Percentiles rank a stretch among this genome's conserved stretches.
Conservation (phyloP, 352 stramenopile species). For the Phytophthora syringae region DNA sequence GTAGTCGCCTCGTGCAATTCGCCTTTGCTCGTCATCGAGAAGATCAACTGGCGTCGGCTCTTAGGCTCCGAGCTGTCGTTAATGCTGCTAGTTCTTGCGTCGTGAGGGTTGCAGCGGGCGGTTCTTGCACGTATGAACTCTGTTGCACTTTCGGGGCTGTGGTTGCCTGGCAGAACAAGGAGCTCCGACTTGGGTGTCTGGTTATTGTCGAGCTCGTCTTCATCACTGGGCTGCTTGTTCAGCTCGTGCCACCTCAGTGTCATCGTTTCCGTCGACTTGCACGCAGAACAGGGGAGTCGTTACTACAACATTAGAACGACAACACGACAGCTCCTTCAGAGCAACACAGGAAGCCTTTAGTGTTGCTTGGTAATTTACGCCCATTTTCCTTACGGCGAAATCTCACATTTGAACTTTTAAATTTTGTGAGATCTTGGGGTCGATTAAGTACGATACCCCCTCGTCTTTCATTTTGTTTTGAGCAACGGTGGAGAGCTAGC, state of each 20-base stretch:
- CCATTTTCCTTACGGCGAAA: not conserved
- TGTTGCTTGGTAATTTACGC: not conserved
- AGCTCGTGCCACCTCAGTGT: conserved; percentile 6
- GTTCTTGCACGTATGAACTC: conserved; percentile 77
- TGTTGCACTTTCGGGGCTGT: conserved; percentile 74
- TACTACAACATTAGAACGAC: not conserved
- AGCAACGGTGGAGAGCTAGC: not conserved
- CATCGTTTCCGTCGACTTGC: conserved; percentile 18
- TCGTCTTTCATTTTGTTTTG: no score
- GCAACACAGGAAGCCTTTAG: not conserved
- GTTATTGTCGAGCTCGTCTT: conserved; percentile 30
- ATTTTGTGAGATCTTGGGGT: not conserved
- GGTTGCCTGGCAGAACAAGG: conserved; percentile 82
- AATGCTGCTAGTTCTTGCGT: conserved; percentile 60
- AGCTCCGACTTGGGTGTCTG: conserved; percentile 21
- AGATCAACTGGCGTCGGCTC: conserved; percentile 45
- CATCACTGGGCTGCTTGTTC: conserved; percentile 24
- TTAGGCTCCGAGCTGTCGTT: conserved; percentile 62
- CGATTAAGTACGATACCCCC: not conserved
- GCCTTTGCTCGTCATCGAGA: conserved; percentile 39
- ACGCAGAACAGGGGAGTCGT: conserved; percentile 22
- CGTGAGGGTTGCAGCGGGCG: conserved; percentile 34
- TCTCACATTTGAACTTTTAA: not conserved
- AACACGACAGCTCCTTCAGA: not conserved
- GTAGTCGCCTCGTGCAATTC: conserved; percentile 72